phyloP scores from a whole-genome alignment of 345 rosid genomes.

The Cardamine occulta region DNA sequence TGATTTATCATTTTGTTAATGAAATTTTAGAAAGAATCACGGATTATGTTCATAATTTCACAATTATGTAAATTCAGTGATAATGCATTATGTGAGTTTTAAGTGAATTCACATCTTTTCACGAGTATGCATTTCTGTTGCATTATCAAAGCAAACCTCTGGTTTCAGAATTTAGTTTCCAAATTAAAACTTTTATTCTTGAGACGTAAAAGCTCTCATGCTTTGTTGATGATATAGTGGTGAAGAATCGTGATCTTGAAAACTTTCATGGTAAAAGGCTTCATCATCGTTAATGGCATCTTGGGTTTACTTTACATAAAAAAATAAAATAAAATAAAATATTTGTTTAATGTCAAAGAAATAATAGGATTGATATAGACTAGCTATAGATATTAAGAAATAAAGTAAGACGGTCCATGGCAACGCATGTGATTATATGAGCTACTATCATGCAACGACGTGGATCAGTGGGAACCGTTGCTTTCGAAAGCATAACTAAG shows the following conservation, averaged over 20 bases:
- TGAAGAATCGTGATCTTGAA: slow-evolving; percentile 42
- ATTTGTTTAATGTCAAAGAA: slow-evolving; percentile 5
- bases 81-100: not conserved
- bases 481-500: slow-evolving; percentile 20
- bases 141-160: slow-evolving; percentile 1
- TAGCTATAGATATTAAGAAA: slow-evolving; percentile 13
- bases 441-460: slow-evolving; percentile 41
- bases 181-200: not conserved
- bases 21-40: not conserved
- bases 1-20: not conserved
- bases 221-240: slow-evolving; percentile 27
- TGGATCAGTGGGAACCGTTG: slow-evolving; percentile 38
- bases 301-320: slow-evolving; percentile 1
- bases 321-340: not conserved
- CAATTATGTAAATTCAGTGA: not conserved
- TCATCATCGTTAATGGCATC: slow-evolving; percentile 39
- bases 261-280: slow-evolving; percentile 34
- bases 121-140: not conserved
- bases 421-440: slow-evolving; percentile 43
- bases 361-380: slow-evolving; percentile 32
- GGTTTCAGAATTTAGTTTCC: not conserved
- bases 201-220: slow-evolving; percentile 31
- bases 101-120: not conserved
- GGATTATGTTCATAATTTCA: not conserved
- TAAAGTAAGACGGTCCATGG: slow-evolving; percentile 36